Percentiles rank a stretch among this genome's conserved stretches.
Evolutionary conservation across 2,329 filamentous ascomycete species (phyloP).

Genomic region (Trichocomaceae sp.): DNA sequence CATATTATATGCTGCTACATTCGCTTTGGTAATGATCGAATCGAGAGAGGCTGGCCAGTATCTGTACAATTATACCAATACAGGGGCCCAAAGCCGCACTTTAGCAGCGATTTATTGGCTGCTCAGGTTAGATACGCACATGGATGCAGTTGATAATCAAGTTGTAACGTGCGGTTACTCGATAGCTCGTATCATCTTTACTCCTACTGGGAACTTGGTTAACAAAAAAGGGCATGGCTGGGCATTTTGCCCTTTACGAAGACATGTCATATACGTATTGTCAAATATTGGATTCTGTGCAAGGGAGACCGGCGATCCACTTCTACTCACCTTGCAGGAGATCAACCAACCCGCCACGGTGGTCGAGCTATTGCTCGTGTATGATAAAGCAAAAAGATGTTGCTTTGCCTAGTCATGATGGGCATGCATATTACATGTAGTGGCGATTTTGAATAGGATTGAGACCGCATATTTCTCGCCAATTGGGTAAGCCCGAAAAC

Average conservation of each 20-base stretch:
- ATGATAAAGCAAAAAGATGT: not conserved
- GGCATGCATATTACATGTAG: no score
- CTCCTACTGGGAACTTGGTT: not conserved
- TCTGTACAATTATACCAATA: not conserved
- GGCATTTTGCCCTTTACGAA: not conserved
- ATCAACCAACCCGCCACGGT: not conserved
- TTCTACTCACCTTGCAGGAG: conserved; percentile 1
- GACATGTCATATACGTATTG: not conserved
- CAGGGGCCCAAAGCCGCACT: not conserved
- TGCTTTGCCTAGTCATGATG: not conserved
- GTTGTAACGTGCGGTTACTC: not conserved
- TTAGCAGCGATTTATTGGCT: not conserved
- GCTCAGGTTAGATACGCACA: conserved; percentile 1
- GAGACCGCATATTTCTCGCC: no score
- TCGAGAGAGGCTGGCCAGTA: conserved; percentile 9
- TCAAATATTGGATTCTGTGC: not conserved
- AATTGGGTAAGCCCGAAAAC: no score
- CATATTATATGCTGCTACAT: not conserved
- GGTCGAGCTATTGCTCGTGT: not conserved
- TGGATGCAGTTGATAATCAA: not conserved
- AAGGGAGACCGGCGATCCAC: conserved; percentile 1
- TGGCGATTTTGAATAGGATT: no score
- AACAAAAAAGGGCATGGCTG: conserved; percentile 1
- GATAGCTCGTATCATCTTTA: not conserved
- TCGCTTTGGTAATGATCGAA: not conserved